phyloP scores from a whole-genome alignment of 2,329 filamentous ascomycete genomes.

The Paecilomyces sp. region DNA sequence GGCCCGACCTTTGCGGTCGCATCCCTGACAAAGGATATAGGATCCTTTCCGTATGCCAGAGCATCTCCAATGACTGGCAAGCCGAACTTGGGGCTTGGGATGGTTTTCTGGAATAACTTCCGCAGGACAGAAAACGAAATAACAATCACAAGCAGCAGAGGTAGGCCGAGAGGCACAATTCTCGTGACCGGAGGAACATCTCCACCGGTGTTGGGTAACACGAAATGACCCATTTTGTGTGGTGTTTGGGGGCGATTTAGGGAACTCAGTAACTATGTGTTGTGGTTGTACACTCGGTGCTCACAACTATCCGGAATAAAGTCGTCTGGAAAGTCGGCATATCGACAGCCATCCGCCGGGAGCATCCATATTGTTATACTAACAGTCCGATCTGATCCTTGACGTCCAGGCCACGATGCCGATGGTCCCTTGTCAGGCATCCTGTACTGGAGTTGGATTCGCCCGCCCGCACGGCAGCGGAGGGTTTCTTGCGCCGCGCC shows the following conservation, averaged over 20 bases:
- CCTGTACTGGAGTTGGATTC: not conserved
- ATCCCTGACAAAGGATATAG: conserved; percentile 4
- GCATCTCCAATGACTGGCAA: conserved; percentile 8
- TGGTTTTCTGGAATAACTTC: not conserved
- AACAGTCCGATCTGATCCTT: not conserved
- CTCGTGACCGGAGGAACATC: not conserved
- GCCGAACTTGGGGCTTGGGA: conserved; percentile 5
- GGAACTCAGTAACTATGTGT: not conserved
- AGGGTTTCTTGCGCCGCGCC: not conserved
- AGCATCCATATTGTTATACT: not conserved
- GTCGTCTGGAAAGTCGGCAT: not conserved
- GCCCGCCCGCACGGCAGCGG: not conserved
- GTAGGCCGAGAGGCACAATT: not conserved
- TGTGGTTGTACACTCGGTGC: not conserved
- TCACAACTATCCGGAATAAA: not conserved
- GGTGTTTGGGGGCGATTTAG: not conserved
- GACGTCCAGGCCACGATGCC: not conserved
- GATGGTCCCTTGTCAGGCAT: not conserved
- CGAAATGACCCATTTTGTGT: not conserved
- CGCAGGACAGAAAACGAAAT: not conserved
- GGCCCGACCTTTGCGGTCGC: conserved; percentile 5
- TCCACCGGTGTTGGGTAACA: not conserved
- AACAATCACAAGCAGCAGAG: not conserved
- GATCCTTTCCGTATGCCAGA: conserved; percentile 7
- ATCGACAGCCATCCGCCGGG: not conserved